A percentile compares a stretch with the other conserved stretches of the same genome.
Evolutionary conservation across 2,329 filamentous ascomycete species (phyloP).

Genomic region (Trichoderma sp.): DNA sequence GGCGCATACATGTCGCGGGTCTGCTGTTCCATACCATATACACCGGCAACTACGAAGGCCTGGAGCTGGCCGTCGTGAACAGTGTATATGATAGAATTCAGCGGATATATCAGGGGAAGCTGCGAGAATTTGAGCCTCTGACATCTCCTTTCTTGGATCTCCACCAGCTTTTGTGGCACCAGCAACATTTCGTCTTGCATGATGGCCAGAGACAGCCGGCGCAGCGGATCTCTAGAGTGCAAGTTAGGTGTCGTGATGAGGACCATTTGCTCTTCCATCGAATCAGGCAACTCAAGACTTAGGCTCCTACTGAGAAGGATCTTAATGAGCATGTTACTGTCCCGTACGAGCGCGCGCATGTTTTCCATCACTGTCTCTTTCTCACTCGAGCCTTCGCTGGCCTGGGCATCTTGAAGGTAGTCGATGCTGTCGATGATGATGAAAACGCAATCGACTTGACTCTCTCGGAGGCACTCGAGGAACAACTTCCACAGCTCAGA

Average conservation of each 20-base stretch:
- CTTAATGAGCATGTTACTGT: not conserved
- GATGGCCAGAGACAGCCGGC: not conserved
- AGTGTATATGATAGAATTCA: too few relatives aligned
- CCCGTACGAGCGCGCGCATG: not conserved
- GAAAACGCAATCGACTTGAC: not conserved
- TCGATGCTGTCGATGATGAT: not conserved
- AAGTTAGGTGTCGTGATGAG: not conserved
- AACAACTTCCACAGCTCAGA: not conserved
- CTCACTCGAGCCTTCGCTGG: slow-evolving; percentile 32
- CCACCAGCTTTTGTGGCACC: not conserved
- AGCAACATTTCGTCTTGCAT: not conserved
- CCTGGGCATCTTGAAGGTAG: not conserved
- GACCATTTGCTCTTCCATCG: not conserved
- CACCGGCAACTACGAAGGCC: too few relatives aligned
- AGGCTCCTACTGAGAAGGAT: not conserved
- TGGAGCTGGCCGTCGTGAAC: too few relatives aligned
- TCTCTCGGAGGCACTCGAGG: not conserved
- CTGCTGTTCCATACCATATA: too few relatives aligned
- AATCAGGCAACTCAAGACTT: not conserved
- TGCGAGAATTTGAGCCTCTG: not conserved
- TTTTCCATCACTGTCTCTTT: not conserved
- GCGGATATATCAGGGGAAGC: not conserved
- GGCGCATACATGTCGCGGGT: too few relatives aligned
- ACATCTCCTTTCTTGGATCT: not conserved
- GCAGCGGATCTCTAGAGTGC: not conserved